Evolutionary conservation across 257 asterid species (phyloP).

Genomic region (Solanum gracilifrons): DNA sequence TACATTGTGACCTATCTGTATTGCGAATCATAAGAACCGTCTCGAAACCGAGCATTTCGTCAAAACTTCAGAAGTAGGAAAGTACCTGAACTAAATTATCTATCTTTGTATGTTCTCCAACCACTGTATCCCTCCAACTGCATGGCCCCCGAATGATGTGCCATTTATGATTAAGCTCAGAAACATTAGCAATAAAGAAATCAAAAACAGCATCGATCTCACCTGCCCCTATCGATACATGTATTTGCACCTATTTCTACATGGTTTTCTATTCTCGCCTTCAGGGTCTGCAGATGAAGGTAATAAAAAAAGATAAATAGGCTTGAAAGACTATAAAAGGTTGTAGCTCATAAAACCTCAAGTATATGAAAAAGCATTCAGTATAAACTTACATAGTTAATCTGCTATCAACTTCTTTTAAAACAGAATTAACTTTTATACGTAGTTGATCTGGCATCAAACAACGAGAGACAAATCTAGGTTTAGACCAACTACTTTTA

Average conservation of each 20-base stretch:
- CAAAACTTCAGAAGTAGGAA: neutral
- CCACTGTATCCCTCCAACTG: slow-evolving; percentile 88
- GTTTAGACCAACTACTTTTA: neutral
- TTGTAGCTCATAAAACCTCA: neutral
- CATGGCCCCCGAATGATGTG: neutral
- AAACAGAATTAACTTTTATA: neutral
- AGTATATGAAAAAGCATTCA: neutral
- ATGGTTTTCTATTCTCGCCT: slow-evolving; percentile 61
- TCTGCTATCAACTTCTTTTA: neutral
- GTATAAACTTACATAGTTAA: neutral
- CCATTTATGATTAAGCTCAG: neutral
- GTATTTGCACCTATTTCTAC: slow-evolving; percentile 93
- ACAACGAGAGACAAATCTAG: neutral
- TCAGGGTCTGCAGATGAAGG: slow-evolving; percentile 34
- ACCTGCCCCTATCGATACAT: slow-evolving; percentile 96
- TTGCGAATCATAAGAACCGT: slow-evolving; percentile 6
- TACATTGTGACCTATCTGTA: slow-evolving; percentile 89
- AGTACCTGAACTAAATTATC: slow-evolving; percentile 91
- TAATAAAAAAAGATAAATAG: neutral
- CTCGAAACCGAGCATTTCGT: neutral
- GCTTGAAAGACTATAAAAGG: neutral
- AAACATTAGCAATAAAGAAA: neutral
- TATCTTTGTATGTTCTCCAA: slow-evolving; percentile 84
- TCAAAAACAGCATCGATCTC: slow-evolving; percentile 1
- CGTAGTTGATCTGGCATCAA: neutral